These are phyloP conservation scores for Chaetoceros tenuissimus DNA, from an alignment of 108 stramenopile species.

Conservation along the genomic window DNA sequence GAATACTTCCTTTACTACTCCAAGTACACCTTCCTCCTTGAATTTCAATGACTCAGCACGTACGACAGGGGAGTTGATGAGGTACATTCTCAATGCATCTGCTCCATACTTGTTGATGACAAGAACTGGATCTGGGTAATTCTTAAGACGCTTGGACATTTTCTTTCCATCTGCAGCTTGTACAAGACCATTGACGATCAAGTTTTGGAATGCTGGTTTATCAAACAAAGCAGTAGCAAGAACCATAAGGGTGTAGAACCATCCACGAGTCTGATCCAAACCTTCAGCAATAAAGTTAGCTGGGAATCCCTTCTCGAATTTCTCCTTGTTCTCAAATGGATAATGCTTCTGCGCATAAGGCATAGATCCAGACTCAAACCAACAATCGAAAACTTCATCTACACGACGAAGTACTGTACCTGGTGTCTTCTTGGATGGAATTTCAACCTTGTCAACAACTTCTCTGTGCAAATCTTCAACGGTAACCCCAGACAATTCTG, in stretches of 20 bases:
- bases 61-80: constrained; percentile 99
- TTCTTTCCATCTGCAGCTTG: constrained; percentile 97
- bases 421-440: constrained; percentile 93
- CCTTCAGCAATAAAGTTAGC: constrained; percentile 99
- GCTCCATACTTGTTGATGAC: constrained; percentile 95
- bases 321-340: constrained; percentile 97
- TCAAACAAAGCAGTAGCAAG: constrained; percentile 97
- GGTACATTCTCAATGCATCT: constrained; percentile 98
- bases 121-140: constrained; percentile 94
- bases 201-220: constrained; percentile 97
- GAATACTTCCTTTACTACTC: constrained; percentile 95
- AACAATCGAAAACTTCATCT: constrained; percentile 99
- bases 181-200: constrained; percentile 98
- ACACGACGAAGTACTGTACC: constrained; percentile 76
- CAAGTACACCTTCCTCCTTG: constrained; percentile 93
- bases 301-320: constrained; percentile 95
- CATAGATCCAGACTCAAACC: constrained; percentile 99
- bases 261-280: constrained; percentile 99
- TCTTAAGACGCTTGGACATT: constrained; percentile 99
- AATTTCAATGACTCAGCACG: constrained; percentile 97
- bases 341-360: constrained; percentile 99
- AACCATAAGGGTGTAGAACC: constrained; percentile 99
- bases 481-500: constrained; percentile 71
- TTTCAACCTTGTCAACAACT: constrained; percentile 87
- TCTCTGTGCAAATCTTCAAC: constrained; percentile 96